Evolutionary conservation across 2,329 filamentous ascomycete species (phyloP).

Genomic region (Nemania abortiva): DNA sequence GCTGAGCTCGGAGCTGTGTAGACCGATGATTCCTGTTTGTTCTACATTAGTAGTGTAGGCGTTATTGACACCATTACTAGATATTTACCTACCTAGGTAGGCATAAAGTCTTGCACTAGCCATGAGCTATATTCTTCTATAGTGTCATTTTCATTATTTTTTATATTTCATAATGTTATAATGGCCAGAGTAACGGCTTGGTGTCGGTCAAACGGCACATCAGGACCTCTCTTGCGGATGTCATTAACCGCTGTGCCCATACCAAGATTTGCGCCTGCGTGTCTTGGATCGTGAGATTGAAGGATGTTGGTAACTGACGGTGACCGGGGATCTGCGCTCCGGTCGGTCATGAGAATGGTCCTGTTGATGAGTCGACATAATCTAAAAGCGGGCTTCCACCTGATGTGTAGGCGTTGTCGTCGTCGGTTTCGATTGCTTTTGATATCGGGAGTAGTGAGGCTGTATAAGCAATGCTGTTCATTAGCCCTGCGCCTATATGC

Average conservation of each 20-base stretch:
- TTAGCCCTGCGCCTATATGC: no score
- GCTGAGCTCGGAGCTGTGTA: constrained; percentile 11
- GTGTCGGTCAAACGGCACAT: not conserved
- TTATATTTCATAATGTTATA: no score
- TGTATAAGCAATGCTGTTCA: no score
- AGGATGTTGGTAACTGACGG: not conserved
- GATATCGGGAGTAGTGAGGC: no score
- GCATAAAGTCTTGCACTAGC: no score
- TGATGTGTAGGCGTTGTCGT: not conserved
- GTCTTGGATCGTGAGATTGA: not conserved
- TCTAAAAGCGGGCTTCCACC: not conserved
- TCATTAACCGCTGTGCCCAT: constrained; percentile 15
- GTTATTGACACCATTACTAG: no score
- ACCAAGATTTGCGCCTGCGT: not conserved
- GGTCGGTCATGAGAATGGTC: not conserved
- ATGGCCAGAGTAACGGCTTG: no score
- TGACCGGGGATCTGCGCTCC: not conserved
- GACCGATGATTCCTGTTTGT: not conserved
- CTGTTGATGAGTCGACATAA: not conserved
- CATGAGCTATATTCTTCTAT: no score
- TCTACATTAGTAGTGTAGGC: not conserved
- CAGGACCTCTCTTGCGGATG: not conserved
- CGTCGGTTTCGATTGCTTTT: no score
- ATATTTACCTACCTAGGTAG: no score
- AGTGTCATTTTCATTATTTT: no score